Conservation (phyloP, 805 yeast species). For the Lipomyces yamadae region DNA sequence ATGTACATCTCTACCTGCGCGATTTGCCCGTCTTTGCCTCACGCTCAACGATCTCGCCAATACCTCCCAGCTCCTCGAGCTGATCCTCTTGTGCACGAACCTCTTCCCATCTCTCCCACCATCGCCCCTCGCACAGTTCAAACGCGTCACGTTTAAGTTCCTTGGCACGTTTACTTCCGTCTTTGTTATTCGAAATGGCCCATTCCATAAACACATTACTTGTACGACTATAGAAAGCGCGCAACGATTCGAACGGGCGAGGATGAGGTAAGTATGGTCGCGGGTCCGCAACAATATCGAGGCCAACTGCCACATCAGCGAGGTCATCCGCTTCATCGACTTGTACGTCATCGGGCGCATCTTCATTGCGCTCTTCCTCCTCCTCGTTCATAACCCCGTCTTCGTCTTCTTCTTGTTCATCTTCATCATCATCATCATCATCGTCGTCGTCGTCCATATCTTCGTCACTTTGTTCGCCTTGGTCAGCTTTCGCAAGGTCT, state of each 20-base stretch:
- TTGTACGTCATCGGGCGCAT: slow-evolving; percentile 49
- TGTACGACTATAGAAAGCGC: slow-evolving; percentile 83
- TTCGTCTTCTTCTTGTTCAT: no score
- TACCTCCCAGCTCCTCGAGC: slow-evolving; percentile 88
- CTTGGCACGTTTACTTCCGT: slow-evolving; percentile 85
- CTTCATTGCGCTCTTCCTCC: slow-evolving; percentile 50
- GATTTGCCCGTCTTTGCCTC: slow-evolving; percentile 49
- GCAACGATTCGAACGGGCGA: slow-evolving; percentile 82
- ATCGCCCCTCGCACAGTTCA: slow-evolving; percentile 88
- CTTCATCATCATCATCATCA: slow-evolving; percentile 70
- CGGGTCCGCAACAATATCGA: slow-evolving; percentile 71
- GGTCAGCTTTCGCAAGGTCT: slow-evolving; percentile 55
- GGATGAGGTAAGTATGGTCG: slow-evolving; percentile 99
- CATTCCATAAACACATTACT: slow-evolving; percentile 88
- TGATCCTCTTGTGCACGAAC: slow-evolving; percentile 86
- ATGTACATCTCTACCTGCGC: slow-evolving; percentile 22
- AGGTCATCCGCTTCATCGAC: slow-evolving; percentile 64
- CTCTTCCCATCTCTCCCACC: slow-evolving; percentile 98
- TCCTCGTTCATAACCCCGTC: slow-evolving; percentile 53
- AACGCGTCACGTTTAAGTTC: slow-evolving; percentile 86
- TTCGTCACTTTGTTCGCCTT: slow-evolving; percentile 39
- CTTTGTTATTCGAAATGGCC: slow-evolving; percentile 55
- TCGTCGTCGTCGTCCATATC: slow-evolving; percentile 62
- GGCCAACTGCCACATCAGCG: slow-evolving; percentile 68
- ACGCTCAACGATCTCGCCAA: slow-evolving; percentile 81